Base-by-base conservation (phyloP, 176 grass and related monocot species). In the Oryza glaberrima region DNA sequence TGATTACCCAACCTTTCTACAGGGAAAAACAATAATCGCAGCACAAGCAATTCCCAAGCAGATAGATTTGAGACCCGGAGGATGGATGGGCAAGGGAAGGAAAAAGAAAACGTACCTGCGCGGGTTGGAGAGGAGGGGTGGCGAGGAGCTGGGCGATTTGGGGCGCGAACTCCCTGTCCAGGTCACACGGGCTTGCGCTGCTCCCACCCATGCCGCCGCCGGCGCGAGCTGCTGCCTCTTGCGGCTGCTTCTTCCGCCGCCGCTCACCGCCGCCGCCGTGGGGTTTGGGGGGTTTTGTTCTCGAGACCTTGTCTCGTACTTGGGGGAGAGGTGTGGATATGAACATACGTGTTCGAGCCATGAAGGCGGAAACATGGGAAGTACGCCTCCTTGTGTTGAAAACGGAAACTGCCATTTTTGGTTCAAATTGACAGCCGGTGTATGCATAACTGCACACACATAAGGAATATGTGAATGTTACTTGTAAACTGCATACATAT, bases 61-160 rank as follows among this genome's bases (percentile, higher is more conserved):
- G 26, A 40, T 38, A 20, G 35, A 36, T 14, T 14, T 14, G 0
- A 47, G 35, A 32, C 19, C 6, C 40, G 65, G 40, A 69, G 58
- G 61, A 23, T 7, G 26, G 46, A 38, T 63, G 49, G n/a, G 67
- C 5, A 23, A 1, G 4, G 72, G 30, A 66, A 12, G 13, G 11
- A 17, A 32, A 32, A 32, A 58, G 6, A 22, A 67, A 9, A 63
- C 17, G 34, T 67, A 83, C 96, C 93, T 89, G 46, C 14, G 92
- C 69, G 13, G 77, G 83, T 67, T 90, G 73, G 89, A 66, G 70
- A 71, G 89, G 38, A 14, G 96, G 96, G 58, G 82, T 74, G 16
- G 91, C 78, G 47, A 98, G 83, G 75, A 98, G 96, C 78, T 87
- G 83, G 13, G 88, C 80, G 65, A 98, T 95, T 75, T 90, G 93